phyloP scores from a whole-genome alignment of 164 flowering plant species.

The Nelumbo lutea region DNA sequence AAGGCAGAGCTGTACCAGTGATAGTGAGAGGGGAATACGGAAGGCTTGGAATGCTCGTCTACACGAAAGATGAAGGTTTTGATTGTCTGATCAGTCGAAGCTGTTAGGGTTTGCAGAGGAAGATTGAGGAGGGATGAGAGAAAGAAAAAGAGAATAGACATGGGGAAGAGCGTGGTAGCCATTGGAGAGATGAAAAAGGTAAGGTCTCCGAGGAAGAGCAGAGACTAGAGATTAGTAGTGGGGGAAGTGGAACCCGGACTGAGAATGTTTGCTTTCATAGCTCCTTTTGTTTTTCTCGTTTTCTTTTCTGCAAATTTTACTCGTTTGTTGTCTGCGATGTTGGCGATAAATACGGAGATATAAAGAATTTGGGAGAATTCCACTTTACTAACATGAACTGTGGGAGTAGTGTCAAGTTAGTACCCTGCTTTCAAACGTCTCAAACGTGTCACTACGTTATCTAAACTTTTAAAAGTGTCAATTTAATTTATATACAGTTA shows the following conservation, averaged over 20 bases:
- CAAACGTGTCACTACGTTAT: no score
- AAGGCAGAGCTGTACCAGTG: slow-evolving; percentile 87
- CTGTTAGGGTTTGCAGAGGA: neutral
- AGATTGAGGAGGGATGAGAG: slow-evolving; percentile 12
- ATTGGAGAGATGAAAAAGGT: neutral
- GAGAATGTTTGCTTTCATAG: neutral
- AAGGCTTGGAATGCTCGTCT: slow-evolving; percentile 59
- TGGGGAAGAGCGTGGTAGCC: slow-evolving; percentile 1
- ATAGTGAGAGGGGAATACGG: slow-evolving; percentile 74
- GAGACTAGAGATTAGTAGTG: neutral
- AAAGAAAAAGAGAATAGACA: slow-evolving; percentile 8
- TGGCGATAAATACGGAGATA: no score
- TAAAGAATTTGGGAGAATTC: no score
- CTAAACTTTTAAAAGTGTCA: no score
- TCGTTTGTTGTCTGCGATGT: no score
- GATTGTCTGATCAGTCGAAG: slow-evolving; percentile 6
- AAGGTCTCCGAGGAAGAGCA: neutral
- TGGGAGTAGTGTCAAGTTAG: no score
- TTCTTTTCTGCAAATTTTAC: no score
- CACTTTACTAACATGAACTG: no score
- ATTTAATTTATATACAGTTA: no score
- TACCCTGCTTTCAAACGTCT: no score
- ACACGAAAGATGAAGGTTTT: slow-evolving; percentile 74
- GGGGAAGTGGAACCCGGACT: neutral
- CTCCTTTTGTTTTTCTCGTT: no score